Evolutionary conservation across 177 flowering plant genomes (phyloP).

Genomic region (Vitis hybrid): DNA sequence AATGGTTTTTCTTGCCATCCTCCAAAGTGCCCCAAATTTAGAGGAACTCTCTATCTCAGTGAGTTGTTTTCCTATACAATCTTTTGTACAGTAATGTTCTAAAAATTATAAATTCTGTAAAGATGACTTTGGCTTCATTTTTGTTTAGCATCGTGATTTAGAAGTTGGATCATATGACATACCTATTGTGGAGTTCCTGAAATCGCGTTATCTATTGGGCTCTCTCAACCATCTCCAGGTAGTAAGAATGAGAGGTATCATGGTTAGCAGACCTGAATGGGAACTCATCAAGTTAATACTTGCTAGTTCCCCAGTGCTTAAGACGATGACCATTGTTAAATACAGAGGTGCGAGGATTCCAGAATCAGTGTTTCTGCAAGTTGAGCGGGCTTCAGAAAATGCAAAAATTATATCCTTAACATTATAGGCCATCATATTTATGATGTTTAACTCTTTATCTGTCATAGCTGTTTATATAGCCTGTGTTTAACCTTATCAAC

Average conservation of each 20-base stretch:
- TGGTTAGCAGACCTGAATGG: background rate
- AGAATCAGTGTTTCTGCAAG: background rate
- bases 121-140: background rate
- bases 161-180: background rate
- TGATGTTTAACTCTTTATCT: background rate
- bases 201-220: background rate
- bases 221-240: constrained; percentile 3
- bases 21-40: constrained; percentile 15
- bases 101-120: background rate
- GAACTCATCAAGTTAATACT: constrained; percentile 13
- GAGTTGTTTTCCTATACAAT: background rate
- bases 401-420: constrained; percentile 9
- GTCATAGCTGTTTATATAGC: background rate
- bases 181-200: constrained; percentile 4
- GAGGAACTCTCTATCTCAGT: constrained; percentile 8
- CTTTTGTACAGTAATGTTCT: no score
- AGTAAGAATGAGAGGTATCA: constrained; percentile 1
- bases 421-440: background rate
- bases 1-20: constrained; percentile 1
- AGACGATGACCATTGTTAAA: constrained; percentile 7
- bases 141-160: no score
- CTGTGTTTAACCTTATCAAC: background rate
- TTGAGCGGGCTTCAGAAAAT: constrained; percentile 8
- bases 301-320: constrained; percentile 13
- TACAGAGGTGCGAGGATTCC: constrained; percentile 5